Conservation (phyloP, 176 grass and related monocot genomes). For the Carex cristatella region DNA sequence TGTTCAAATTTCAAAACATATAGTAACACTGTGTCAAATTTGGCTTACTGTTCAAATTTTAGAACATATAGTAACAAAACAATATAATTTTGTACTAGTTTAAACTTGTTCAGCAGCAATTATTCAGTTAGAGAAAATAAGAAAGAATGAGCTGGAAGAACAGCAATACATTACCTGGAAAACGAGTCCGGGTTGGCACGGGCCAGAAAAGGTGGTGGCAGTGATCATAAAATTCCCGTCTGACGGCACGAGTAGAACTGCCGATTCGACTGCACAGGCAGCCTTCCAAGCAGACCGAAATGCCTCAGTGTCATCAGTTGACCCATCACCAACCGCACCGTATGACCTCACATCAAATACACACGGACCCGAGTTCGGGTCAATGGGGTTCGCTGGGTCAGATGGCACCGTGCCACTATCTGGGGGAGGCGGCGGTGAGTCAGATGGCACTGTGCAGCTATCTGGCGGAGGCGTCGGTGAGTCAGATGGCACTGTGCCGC, state of each 20-base stretch:
- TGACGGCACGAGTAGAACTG: slow-evolving; percentile 52
- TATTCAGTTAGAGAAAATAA: no score
- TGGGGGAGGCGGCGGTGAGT: neutral
- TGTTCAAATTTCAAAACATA: neutral
- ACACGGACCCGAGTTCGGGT: slow-evolving; percentile 39
- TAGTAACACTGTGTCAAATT: no score
- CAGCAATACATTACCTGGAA: slow-evolving; percentile 47
- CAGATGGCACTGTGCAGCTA: slow-evolving; percentile 21
- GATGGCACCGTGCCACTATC: slow-evolving; percentile 32
- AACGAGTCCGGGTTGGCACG: slow-evolving; percentile 64
- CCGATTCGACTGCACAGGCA: slow-evolving; percentile 50
- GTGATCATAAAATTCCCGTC: slow-evolving; percentile 75
- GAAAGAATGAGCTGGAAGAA: no score
- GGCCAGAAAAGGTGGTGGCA: slow-evolving; percentile 69
- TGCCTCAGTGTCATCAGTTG: slow-evolving; percentile 57
- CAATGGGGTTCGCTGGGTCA: slow-evolving; percentile 30
- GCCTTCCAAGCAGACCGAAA: slow-evolving; percentile 64
- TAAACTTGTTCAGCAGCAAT: neutral
- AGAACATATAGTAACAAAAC: neutral
- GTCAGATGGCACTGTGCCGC: slow-evolving; percentile 37
- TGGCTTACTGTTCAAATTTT: neutral
- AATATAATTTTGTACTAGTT: neutral
- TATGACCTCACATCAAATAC: slow-evolving; percentile 67
- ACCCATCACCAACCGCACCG: slow-evolving; percentile 56
- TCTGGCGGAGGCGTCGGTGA: slow-evolving; percentile 1